Evolutionary conservation across 345 rosid species (phyloP).

Genomic region (Tarenaya hassleriana): DNA sequence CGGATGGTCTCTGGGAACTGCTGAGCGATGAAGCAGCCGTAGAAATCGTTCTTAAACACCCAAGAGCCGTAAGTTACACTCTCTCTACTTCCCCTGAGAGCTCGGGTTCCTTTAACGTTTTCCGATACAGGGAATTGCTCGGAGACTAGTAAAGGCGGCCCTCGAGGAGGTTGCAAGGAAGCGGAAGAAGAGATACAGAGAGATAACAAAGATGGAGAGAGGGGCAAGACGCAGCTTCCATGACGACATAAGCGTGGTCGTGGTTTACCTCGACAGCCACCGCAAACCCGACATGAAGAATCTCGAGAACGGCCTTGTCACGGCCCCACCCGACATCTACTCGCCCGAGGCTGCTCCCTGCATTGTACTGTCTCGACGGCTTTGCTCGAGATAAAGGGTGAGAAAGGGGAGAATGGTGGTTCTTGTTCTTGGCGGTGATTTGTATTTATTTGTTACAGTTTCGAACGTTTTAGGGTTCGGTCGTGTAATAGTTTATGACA

Average conservation of each 20-base stretch:
- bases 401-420: too few relatives aligned
- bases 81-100: not conserved
- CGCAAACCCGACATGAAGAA: conserved; percentile 25
- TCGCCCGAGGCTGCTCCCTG: conserved; percentile 30
- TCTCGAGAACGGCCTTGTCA: conserved; percentile 39
- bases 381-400: not conserved
- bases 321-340: conserved; percentile 72
- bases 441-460: too few relatives aligned
- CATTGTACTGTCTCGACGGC: conserved; percentile 18
- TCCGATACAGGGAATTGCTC: conserved; percentile 55
- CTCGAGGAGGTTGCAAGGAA: conserved; percentile 62
- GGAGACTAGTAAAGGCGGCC: conserved; percentile 62
- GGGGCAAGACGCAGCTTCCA: conserved; percentile 72
- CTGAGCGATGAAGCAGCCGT: conserved; percentile 81
- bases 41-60: conserved; percentile 73
- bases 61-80: conserved; percentile 67
- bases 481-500: too few relatives aligned
- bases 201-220: conserved; percentile 47
- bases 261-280: conserved; percentile 70
- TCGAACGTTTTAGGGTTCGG: too few relatives aligned
- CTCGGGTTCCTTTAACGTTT: not conserved
- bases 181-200: conserved; percentile 57
- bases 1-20: conserved; percentile 99
- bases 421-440: too few relatives aligned
- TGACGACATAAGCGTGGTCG: conserved; percentile 67